Conservation (phyloP, 1,284 basidiomycete species). For the Moniliophthora roreri region DNA sequence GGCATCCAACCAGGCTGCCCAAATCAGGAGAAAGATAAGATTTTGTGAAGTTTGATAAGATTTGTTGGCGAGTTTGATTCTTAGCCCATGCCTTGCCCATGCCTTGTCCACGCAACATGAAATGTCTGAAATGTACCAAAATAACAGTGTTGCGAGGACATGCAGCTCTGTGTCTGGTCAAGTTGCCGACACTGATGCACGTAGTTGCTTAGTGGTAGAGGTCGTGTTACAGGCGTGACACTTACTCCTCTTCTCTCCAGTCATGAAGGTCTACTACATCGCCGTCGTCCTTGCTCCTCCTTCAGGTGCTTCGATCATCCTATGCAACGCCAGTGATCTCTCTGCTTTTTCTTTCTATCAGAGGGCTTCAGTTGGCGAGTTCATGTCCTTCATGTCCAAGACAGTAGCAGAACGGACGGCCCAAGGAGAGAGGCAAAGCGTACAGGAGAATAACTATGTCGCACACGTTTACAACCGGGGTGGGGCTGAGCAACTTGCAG, state of each 20-base stretch:
- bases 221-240: not conserved
- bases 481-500: conserved; percentile 77
- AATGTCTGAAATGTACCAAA: no score
- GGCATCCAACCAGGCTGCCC: not conserved
- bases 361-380: conserved; percentile 81
- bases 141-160: no score
- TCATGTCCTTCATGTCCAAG: conserved; percentile 89
- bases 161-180: no score
- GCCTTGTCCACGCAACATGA: no score
- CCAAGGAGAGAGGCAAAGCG: conserved; percentile 86
- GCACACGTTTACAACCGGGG: conserved; percentile 92
- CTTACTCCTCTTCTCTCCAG: not conserved
- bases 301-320: conserved; percentile 57
- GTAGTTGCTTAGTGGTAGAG: not conserved
- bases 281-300: conserved; percentile 61
- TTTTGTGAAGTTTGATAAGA: no score
- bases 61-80: no score
- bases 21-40: no score
- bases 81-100: no score
- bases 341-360: conserved; percentile 96
- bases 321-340: conserved; percentile 81
- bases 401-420: conserved; percentile 92
- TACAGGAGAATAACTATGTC: conserved; percentile 93
- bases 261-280: conserved; percentile 71
- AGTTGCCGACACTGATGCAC: no score